These are phyloP conservation scores for Davidsoniella eucalypti DNA, from an alignment of 2,329 filamentous ascomycete genomes.

Conservation along the genomic window DNA sequence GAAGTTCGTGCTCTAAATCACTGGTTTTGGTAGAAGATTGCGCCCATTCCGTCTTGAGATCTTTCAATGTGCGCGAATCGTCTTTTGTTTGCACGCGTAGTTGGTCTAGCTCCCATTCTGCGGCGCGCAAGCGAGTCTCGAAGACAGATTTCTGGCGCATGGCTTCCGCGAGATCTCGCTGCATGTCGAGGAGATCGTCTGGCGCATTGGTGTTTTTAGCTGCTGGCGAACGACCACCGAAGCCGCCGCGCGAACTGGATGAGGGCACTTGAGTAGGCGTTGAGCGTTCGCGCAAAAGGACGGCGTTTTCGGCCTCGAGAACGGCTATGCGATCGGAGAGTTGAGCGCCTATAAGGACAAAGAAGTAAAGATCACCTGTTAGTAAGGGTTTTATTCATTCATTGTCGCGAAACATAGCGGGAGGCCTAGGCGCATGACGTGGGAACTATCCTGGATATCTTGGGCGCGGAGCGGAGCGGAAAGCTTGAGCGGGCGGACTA, in stretches of 20 bases:
- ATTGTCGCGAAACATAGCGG: background rate
- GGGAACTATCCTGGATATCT: no score
- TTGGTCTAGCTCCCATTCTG: conserved; percentile 46
- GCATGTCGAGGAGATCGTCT: conserved; percentile 30
- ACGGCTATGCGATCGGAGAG: conserved; percentile 51
- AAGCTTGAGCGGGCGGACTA: no score
- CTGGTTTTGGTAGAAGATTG: conserved; percentile 49
- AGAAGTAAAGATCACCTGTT: background rate
- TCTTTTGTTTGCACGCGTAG: conserved; percentile 42
- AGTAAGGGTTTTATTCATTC: background rate
- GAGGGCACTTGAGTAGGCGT: conserved; percentile 11
- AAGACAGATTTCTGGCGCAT: conserved; percentile 57
- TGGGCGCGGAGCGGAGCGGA: no score
- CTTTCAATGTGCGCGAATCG: conserved; percentile 44
- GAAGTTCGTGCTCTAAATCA: conserved; percentile 74
- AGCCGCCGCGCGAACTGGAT: background rate
- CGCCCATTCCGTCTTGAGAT: conserved; percentile 45
- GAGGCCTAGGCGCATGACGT: no score
- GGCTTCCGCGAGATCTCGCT: conserved; percentile 58
- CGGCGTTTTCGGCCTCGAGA: conserved; percentile 41
- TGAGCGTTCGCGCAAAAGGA: conserved; percentile 17
- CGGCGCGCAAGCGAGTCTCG: conserved; percentile 43
- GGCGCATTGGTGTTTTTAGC: background rate
- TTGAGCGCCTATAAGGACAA: conserved; percentile 34
- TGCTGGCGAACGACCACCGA: background rate